Base-by-base conservation (phyloP, 2,329 filamentous ascomycete species). In the Pseudogymnoascus sp. region DNA sequence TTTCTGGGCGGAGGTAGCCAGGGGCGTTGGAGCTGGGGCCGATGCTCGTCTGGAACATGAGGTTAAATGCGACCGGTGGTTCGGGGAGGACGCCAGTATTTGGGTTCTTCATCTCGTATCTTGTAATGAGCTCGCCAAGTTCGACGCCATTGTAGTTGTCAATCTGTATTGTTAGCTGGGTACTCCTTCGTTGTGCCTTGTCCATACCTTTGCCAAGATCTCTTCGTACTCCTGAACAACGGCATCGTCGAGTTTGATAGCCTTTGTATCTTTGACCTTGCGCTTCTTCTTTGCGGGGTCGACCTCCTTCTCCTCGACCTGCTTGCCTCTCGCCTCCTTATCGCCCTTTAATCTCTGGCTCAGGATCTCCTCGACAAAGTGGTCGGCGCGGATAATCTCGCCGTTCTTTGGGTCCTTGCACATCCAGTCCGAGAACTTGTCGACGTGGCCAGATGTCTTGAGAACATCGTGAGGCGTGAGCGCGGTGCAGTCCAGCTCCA, bases 321-420 rank as follows among this genome's bases (percentile, higher is more conserved):
- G 89, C 71, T 92, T 79, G 68, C 92, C 92, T 69, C 94, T 90
- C 29, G 94, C 93, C 75, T 95, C 88, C 79, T 94, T 94, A 79
- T 97, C 86, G 60, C 90, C 92, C 76, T 92, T 93, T 64, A 99
- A 77, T 39, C 94, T 84, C 57, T 84, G 80, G 79, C 97, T 92
- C 60, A 99, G 84, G 37, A 97, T 86, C 70, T 96, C 90, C 81
- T 97, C 92, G 67, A 99, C 92, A 70, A 97, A 84, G 79, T 99
- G 94, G 73, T 99, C 94, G 63, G 94, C 92, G 68, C 94, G 86
- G 74, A 99, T 86, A 72, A 97, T 96, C 75, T 99, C 94, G 73
- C 94, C 94, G 70, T 88, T 96, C 82, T 96, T 95, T 65, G 93
- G 91, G 75, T 99, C 94, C 77, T 96, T 96, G 86, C 90, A 96